Conservation (phyloP, 805 yeast species). For the Wickerhamiella domercqiae region DNA sequence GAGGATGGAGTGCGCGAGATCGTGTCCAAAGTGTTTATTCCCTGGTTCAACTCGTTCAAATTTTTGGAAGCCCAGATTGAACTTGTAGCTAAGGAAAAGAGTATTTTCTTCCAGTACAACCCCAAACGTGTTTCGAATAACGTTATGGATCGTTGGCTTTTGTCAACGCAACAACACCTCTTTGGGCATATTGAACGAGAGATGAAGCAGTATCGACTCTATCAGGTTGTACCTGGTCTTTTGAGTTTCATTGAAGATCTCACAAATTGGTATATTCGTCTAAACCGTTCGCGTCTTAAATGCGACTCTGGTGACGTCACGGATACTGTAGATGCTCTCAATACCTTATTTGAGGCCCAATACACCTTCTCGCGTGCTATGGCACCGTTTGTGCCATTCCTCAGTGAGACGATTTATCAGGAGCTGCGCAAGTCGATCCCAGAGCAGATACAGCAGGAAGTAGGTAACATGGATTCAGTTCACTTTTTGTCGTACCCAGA, state of each 20-base stretch:
- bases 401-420: conserved; percentile 79
- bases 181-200: conserved; percentile 74
- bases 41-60: conserved; percentile 98
- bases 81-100: conserved; percentile 60
- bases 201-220: conserved; percentile 79
- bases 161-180: conserved; percentile 91
- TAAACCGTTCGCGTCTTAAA: conserved; percentile 95
- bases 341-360: conserved; percentile 80
- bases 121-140: conserved; percentile 50
- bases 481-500: conserved; percentile 88
- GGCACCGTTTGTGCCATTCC: conserved; percentile 98
- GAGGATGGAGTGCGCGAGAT: conserved; percentile 99
- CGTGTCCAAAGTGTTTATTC: conserved; percentile 84
- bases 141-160: conserved; percentile 95
- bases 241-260: conserved; percentile 79
- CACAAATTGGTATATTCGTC: conserved; percentile 98
- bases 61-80: conserved; percentile 92
- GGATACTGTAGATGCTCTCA: conserved; percentile 75
- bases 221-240: conserved; percentile 90
- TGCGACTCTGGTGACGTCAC: conserved; percentile 67
- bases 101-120: conserved; percentile 58
- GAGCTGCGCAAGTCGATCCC: conserved; percentile 41
- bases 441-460: conserved; percentile 21
- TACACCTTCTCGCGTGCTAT: conserved; percentile 82
- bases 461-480: conserved; percentile 56